Conservation (phyloP, 306 rosid genomes). For the Carpinus fangiana region DNA sequence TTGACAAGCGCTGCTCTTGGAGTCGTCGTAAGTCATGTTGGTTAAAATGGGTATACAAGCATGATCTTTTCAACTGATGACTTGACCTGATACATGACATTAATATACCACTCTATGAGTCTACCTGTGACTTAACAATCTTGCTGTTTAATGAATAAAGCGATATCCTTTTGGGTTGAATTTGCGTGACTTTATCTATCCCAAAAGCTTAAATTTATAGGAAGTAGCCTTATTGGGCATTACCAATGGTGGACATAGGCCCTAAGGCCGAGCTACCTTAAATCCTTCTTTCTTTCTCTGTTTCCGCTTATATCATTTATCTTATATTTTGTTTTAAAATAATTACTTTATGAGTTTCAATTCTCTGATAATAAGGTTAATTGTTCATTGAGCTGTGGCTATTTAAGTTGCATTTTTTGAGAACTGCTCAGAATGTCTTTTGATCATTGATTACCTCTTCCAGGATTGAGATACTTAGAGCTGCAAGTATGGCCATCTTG, state of each 20-base stretch:
- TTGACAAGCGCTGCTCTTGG: constrained; percentile 81
- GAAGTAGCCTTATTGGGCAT: too few species aligned
- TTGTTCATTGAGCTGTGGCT: too few species aligned
- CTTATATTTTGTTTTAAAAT: too few species aligned
- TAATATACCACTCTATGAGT: background rate
- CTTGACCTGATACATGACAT: background rate
- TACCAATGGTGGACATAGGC: too few species aligned
- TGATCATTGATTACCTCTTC: background rate
- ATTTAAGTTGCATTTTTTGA: too few species aligned
- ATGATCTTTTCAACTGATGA: background rate
- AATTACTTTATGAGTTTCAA: too few species aligned
- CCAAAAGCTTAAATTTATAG: too few species aligned
- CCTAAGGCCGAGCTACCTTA: too few species aligned
- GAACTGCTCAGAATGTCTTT: too few species aligned
- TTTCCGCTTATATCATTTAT: too few species aligned
- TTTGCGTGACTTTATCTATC: background rate
- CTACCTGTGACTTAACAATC: background rate
- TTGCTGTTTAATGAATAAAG: background rate
- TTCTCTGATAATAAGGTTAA: background rate
- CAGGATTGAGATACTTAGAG: background rate
- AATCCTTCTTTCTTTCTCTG: too few species aligned
- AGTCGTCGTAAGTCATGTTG: constrained; percentile 49
- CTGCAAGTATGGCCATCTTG: background rate
- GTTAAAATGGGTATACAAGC: background rate
- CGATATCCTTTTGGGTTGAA: background rate